phyloP scores from a whole-genome alignment of 2,329 filamentous ascomycete species.

The Cladophialophora carrionii region DNA sequence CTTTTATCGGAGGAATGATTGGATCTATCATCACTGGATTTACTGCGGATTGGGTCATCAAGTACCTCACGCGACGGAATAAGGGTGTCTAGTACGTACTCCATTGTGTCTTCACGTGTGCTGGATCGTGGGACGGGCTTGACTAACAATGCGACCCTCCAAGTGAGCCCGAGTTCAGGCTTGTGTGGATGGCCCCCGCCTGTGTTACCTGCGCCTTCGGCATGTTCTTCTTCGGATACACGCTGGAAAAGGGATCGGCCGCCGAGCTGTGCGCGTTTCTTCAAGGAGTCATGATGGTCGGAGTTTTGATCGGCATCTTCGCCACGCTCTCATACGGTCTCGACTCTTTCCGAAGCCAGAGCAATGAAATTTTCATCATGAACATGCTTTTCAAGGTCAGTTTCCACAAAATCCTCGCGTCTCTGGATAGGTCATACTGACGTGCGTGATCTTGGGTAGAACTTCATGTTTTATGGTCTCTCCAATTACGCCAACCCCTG shows the following conservation, averaged over 20 bases:
- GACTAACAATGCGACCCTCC: constrained; percentile 1
- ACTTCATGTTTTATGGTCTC: constrained; percentile 42
- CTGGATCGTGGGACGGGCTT: neutral
- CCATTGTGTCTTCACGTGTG: constrained; percentile 5
- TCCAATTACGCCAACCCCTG: constrained; percentile 41
- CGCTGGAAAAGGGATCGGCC: constrained; percentile 28
- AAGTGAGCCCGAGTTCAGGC: constrained; percentile 41
- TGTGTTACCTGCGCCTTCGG: constrained; percentile 37
- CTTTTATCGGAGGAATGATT: constrained; percentile 31
- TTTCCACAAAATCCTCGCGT: neutral
- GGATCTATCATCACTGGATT: constrained; percentile 48
- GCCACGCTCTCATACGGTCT: constrained; percentile 37
- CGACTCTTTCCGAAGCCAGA: constrained; percentile 40
- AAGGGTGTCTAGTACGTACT: constrained; percentile 44
- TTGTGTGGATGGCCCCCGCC: constrained; percentile 38
- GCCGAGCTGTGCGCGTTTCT: constrained; percentile 40
- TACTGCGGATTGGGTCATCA: constrained; percentile 42
- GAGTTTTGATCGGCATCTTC: constrained; percentile 40
- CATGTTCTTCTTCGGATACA: constrained; percentile 41
- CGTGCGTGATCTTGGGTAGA: constrained; percentile 27
- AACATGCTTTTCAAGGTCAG: constrained; percentile 41
- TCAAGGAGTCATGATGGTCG: constrained; percentile 40
- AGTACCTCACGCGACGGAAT: constrained; percentile 49
- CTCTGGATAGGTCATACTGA: neutral
- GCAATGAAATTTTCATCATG: constrained; percentile 42